Base-by-base conservation (phyloP, 75 land plant genomes). In the Cryptomeria japonica region DNA sequence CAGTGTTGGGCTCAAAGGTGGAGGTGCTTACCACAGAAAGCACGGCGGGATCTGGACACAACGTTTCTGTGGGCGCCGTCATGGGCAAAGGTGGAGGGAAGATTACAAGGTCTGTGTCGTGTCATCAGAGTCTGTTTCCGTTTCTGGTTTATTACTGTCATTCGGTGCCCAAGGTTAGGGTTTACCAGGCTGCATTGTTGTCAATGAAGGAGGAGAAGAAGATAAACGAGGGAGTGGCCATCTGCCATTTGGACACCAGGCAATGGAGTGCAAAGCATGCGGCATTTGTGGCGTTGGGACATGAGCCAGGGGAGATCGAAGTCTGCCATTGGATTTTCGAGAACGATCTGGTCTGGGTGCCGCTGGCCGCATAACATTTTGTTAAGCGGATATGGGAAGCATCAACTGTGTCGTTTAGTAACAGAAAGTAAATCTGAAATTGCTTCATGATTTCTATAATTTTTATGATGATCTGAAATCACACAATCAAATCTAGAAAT, bases 11-110 rank as follows among this genome's bases (percentile, higher is more conserved):
- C 13, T 3, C 89, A 5, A n/a, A 88, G 34, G 89, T 83, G 85
- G 37, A 83, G 58, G 56, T 79, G 11, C 51, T 83, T 19, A 70
- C 89, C 34, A 87, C 89, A 19, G 1, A 42, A 14, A 84, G 86
- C 78, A 88, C 90, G 32, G 76, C 86, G 7, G 86, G 51, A 0
- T 42, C 68, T 8, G 32, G 58, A 3, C 15, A 13, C 2, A 3
- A 51, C 14, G 55, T 51, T 13, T 13, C 14, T 13, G 55, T 51
- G 0, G 55, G 95, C 19, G 7, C 15, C 3, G 93, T 95, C 37
- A 88, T 53, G 7, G 92, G 91, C 32, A 88, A 92, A 86, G 92
- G 92, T 89, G 96, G 92, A 38, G 79, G 46, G 14, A 46, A 9
- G 5, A 68, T 76, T 18, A 77, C 11, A 36, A 39, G 89, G 46